Base-by-base conservation (phyloP, 148 eudicot genomes). In the Diospyros kaki region DNA sequence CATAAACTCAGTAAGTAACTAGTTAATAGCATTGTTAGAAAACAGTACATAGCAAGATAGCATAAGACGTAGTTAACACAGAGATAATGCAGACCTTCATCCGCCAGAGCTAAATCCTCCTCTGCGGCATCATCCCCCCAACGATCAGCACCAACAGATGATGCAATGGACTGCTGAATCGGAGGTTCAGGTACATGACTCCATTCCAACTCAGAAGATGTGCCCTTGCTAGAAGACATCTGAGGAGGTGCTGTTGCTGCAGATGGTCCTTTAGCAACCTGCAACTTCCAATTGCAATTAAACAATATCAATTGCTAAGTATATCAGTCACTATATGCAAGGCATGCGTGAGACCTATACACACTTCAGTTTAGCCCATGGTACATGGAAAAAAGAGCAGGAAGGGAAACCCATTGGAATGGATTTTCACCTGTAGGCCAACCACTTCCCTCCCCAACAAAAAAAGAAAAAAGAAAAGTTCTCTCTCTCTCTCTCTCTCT, bases 241-340 rank as follows among this genome's bases (percentile, higher is more conserved):
- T 69, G 81, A 64, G 86, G 75, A 13, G 78, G 79, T 67, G 74
- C 79, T 69, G 89, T 68, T 84, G 79, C 75, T 44, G 84, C 74
- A 74, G 92, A 76, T 59, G 80, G 92, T 50, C 78, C 90, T 84
- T 95, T 95, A 71, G 93, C 87, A 77, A 88, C 90, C 80, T 93
- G 93, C 75, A 89, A 82, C 88, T 89, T 78, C 45, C 74, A 86
- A 77, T 13, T 73, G 75, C 44, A 70, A 63, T 38, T 39, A 60
- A 73, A 56, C 28, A 54, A 51, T 58, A 46, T 81, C 53, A 84
- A 75, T 72, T 2, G 10, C 62, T 58, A 58, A 59, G 62, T 52
- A 46, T 39, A 14, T 7, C 39, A 68, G 78, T 45, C 58, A 50
- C 68, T 69, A 42, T 8, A 50, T 8, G 38, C 45, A 41, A 50